Conservation (phyloP, 2,329 filamentous ascomycete species). For the Aspergillus fumigatiaffinis region DNA sequence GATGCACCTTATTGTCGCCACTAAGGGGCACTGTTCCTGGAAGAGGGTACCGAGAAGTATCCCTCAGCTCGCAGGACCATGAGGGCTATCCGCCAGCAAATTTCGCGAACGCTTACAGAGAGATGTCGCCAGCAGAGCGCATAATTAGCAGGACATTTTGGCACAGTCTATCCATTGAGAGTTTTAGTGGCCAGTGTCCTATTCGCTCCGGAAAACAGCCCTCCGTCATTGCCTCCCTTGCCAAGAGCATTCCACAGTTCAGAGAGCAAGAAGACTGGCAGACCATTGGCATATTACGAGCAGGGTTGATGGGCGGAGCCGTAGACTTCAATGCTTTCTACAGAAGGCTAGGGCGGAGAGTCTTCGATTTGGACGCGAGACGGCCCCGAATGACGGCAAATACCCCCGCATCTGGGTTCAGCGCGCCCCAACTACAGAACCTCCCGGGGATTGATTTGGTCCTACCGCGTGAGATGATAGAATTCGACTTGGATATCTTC, state of each 20-base stretch:
- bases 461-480: neutral
- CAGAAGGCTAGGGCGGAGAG: neutral
- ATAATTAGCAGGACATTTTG: conserved; percentile 15
- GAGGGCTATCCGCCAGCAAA: neutral
- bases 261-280: neutral
- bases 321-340: neutral
- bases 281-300: neutral
- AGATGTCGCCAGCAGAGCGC: conserved; percentile 9
- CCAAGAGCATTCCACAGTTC: neutral
- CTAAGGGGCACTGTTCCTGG: conserved; percentile 1
- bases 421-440: neutral
- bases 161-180: conserved; percentile 1
- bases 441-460: neutral
- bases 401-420: neutral
- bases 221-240: conserved; percentile 8
- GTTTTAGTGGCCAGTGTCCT: neutral
- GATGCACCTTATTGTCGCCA: conserved; percentile 24
- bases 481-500: conserved; percentile 17
- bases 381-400: neutral
- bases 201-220: neutral
- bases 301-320: neutral
- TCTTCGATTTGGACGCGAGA: neutral
- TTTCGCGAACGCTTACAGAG: conserved; percentile 2
- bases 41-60: neutral
- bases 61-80: neutral